Base-by-base conservation (phyloP, 306 rosid genomes). In the Arachis hypogaea region DNA sequence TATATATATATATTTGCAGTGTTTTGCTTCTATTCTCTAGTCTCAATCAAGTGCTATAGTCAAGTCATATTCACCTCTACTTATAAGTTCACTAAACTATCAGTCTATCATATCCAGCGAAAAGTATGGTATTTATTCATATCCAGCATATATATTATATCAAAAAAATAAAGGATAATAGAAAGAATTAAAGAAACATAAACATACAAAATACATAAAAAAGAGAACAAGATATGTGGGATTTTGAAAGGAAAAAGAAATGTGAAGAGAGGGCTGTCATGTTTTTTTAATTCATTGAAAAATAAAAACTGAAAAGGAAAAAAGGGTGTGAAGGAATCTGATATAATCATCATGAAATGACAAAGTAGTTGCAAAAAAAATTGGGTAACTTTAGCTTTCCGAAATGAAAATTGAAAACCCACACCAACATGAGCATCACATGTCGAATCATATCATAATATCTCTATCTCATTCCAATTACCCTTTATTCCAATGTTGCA, bases 401-500 rank as follows among this genome's bases (percentile, higher is more conserved):
- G 60, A 50, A 51, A 51, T 51, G 60, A 68, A 33, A 33, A 33
- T 2, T 33, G 38, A 33, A 68, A 68, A 12, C 60, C n/a, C 60
- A 7, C 36, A 52, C 9, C 1, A 14, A 41, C 18, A 68, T 57
- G 75, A 43, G 56, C 64, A 71, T 71, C 66, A 11, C 57, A 59
- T n/a, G 45, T 58, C 75, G 9, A 56, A 56, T 70, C 65, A 70
- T 11, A 57, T 70, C 74, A 56, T 33, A 33, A 33, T 33, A 33
- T 33, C 38, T 33, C 59, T 33, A 33, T 33, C 38, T 33, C 59
- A 22, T 41, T 38, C 44, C 12, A n/a, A 28, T 30, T 56, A 11
- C 1, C 5, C 2, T 40, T 69, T 16, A 55, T 54, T 69, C 55
- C 41, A 18, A 18, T 52, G 10, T 9, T 54, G 10, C 33, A 36